Percentiles rank a stretch among this genome's conserved stretches.
phyloP scores from a whole-genome alignment of 495 filamentous ascomycete species.

The Trichocladium uniseriatum region DNA sequence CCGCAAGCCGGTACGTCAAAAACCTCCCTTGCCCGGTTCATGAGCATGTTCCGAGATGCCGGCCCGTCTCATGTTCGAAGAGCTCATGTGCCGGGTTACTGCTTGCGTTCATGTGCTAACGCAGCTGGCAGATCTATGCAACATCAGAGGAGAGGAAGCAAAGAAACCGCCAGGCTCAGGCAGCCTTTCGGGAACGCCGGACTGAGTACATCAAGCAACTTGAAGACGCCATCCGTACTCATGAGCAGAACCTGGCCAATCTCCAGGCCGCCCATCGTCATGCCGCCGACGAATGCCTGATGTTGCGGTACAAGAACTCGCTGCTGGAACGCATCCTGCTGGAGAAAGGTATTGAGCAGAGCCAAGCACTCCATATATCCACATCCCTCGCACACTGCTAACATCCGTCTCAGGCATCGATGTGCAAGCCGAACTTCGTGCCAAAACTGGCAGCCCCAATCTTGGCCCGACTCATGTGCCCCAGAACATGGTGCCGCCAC shows the following conservation, averaged over 20 bases:
- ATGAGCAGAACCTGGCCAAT: slow-evolving; percentile 85
- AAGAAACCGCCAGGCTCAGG: slow-evolving; percentile 93
- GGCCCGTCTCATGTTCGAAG: slow-evolving; percentile 6
- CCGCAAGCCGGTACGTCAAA: slow-evolving; percentile 74
- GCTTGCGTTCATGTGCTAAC: slow-evolving; percentile 20
- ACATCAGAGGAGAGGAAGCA: slow-evolving; percentile 98
- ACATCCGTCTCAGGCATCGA: slow-evolving; percentile 62
- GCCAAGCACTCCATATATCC: background rate
- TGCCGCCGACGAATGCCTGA: slow-evolving; percentile 93
- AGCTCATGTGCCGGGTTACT: background rate
- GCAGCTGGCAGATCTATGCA: slow-evolving; percentile 69
- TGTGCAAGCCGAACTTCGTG: slow-evolving; percentile 86
- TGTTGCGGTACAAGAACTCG: slow-evolving; percentile 98
- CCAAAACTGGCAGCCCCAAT: slow-evolving; percentile 72
- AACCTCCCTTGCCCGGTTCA: slow-evolving; percentile 7
- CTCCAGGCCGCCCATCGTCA: slow-evolving; percentile 89
- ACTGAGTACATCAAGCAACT: slow-evolving; percentile 99
- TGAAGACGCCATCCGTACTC: slow-evolving; percentile 93
- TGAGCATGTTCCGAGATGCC: background rate
- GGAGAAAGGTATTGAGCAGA: slow-evolving; percentile 64
- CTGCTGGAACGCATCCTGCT: slow-evolving; percentile 88
- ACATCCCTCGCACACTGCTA: background rate
- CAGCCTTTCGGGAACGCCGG: slow-evolving; percentile 89
- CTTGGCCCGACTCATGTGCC: slow-evolving; percentile 53
- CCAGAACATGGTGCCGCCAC: slow-evolving; percentile 55